Evolutionary conservation across 2,329 filamentous ascomycete species (phyloP).

Genomic region (Aspergillus flavus): DNA sequence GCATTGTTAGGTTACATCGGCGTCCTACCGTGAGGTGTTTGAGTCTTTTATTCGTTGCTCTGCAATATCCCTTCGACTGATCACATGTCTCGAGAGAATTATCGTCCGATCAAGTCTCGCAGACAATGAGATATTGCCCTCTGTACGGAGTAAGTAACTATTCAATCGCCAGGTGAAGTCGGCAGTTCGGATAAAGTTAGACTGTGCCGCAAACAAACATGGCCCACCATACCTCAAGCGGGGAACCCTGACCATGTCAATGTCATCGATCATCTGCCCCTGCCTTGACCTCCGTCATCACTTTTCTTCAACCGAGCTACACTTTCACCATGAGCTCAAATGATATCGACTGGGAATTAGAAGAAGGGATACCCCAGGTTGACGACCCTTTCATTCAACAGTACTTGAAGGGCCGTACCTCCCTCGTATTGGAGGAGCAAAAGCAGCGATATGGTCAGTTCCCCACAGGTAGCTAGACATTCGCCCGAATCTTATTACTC

Average conservation of each 20-base stretch:
- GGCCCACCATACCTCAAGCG: constrained; percentile 1
- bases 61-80: neutral
- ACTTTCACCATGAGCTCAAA: constrained; percentile 2
- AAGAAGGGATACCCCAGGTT: constrained; percentile 49
- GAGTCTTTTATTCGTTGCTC: neutral
- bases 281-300: neutral
- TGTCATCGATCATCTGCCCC: neutral
- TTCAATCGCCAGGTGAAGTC: neutral
- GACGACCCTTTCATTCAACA: constrained; percentile 79
- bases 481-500: constrained; percentile 14
- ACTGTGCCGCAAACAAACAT: constrained; percentile 1
- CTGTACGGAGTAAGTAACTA: neutral
- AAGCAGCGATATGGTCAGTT: constrained; percentile 74
- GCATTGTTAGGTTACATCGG: neutral
- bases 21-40: too few species aligned
- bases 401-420: constrained; percentile 75
- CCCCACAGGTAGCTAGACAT: neutral
- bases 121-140: neutral
- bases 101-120: neutral
- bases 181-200: neutral
- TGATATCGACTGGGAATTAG: constrained; percentile 34
- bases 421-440: constrained; percentile 78
- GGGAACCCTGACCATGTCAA: neutral
- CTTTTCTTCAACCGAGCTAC: neutral
- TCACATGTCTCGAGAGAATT: neutral